Base-by-base conservation (phyloP, 2,329 filamentous ascomycete genomes). In the Penicillium aurantiogriseum region DNA sequence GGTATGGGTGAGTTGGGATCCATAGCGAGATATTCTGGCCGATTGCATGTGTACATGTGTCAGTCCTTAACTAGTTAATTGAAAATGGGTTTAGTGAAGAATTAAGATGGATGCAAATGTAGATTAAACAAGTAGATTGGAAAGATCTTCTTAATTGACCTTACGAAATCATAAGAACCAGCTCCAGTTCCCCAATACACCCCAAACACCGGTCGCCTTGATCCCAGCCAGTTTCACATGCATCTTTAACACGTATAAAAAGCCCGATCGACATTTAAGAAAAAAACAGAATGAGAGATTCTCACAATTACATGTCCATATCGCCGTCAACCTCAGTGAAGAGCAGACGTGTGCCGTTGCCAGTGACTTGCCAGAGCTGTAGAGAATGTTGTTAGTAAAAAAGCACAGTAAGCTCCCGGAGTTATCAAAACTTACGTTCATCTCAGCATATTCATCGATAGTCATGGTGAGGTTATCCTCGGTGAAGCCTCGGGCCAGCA, bases 401-500 rank as follows among this genome's bases (percentile, higher is more conserved):
- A 31, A 25, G 27, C 5, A 51, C 8, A 46, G 25, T n/a, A 21
- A 42, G 49, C 25, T 44, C 19, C 2, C 8, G 29, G n/a, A 43
- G 9, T 8, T 36, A 54, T 33, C 2, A 54, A 70, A 63, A 88
- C 92, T 91, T 81, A 97, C 94, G 80, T 96, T 90, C 60, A 96
- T 79, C 64, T 85, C 81, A 3, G 90, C 88, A 76, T 99, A 97
- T 79, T 96, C 93, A 61, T 96, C 88, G 71, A 99, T 82, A 21
- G 92, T 88, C 65, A 85, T 84, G 69, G 90, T 83, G 79, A 96
- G 92, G 76, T 99, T 92, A 75, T 97, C 91, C 63, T 92, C 88
- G 0, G 93, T 99, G 76, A 97, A 99, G 3, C 94, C 94, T 83
- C 96, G 97, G 52, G 92, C 94, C 68, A 97, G 83, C 31, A 99